Evolutionary conservation across 371 early-diverging fungal genomes (phyloP).

Genomic region (Dinochytrium kinnereticum): DNA sequence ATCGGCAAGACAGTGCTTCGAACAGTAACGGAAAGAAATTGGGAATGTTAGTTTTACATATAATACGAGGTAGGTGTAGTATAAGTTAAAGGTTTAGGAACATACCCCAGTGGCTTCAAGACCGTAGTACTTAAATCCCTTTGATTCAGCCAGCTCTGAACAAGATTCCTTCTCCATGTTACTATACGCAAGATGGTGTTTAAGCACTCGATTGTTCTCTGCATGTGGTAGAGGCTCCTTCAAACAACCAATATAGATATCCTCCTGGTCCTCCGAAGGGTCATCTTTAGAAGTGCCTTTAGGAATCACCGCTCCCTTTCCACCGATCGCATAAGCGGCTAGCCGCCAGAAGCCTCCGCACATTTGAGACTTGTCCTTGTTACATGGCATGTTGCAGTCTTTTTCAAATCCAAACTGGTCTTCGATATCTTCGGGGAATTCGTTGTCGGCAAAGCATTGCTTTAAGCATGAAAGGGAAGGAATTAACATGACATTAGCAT

Average conservation of each 20-base stretch:
- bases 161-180: too few species aligned
- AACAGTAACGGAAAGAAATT: background rate
- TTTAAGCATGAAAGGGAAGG: too few species aligned
- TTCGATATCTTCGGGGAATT: background rate
- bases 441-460: background rate
- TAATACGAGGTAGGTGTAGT: too few species aligned
- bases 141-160: too few species aligned
- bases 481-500: background rate
- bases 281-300: background rate
- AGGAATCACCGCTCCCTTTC: too few species aligned
- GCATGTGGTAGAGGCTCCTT: background rate
- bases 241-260: background rate
- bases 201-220: too few species aligned
- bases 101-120: too few species aligned
- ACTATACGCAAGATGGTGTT: too few species aligned
- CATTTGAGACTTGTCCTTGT: background rate
- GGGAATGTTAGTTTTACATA: too few species aligned
- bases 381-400: background rate
- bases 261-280: background rate
- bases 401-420: background rate
- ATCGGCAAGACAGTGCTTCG: background rate
- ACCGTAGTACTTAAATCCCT: too few species aligned
- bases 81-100: too few species aligned
- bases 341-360: background rate
- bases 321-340: background rate